phyloP scores from a whole-genome alignment of 2,329 filamentous ascomycete genomes.

The Penicillium freii region DNA sequence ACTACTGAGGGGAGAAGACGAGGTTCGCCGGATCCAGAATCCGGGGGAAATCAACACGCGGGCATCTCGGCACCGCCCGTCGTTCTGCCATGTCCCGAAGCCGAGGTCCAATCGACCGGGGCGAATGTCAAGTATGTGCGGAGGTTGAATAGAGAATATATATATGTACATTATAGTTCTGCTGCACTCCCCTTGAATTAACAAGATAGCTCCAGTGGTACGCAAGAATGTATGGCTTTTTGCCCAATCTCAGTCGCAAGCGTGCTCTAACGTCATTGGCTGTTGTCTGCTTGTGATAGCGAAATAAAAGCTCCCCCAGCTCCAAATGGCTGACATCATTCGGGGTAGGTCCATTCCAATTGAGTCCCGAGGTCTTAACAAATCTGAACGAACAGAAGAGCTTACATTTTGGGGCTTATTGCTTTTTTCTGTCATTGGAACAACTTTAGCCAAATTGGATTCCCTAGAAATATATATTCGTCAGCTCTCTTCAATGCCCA shows the following conservation, averaged over 20 bases:
- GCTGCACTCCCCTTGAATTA: not conserved
- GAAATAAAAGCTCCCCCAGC: not conserved
- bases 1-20: slow-evolving; percentile 11
- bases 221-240: not conserved
- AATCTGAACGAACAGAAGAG: not conserved
- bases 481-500: not conserved
- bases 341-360: not conserved
- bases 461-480: not conserved
- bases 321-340: not conserved
- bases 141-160: not conserved
- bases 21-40: slow-evolving; percentile 28
- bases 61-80: slow-evolving; percentile 32
- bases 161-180: not conserved
- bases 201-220: not conserved
- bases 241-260: not conserved
- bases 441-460: not conserved
- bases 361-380: not conserved
- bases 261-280: not conserved
- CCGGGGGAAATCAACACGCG: slow-evolving; percentile 31
- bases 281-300: slow-evolving; percentile 6
- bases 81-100: slow-evolving; percentile 36
- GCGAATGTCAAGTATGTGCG: not conserved
- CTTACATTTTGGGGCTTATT: not conserved
- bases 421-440: not conserved
- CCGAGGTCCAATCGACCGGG: slow-evolving; percentile 32